Base-by-base conservation (phyloP, 805 yeast species). In the Saturnispora sanitii region DNA sequence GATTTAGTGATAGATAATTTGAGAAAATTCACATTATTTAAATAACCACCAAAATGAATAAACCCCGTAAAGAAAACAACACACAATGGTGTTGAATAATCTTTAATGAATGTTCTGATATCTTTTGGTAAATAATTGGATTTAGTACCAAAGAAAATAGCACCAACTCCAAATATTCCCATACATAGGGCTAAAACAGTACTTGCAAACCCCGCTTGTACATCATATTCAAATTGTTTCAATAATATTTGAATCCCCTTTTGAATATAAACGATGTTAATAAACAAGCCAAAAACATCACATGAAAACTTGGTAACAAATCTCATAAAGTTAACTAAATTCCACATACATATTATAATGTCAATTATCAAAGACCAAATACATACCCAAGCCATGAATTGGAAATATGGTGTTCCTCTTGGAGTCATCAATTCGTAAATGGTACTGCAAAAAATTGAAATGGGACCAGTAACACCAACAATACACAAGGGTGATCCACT, bases 401-500 rank as follows among this genome's bases (percentile, higher is more conserved):
- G 86, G 61, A 90, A 87, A 56, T 73, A 87, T 2, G 61, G 58
- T 1, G 71, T 64, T 7, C 68, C 70, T 44, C 70, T 55, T 0
- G 83, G 79, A 18, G 56, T 61, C 28, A 84, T 70, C 37, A 84
- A 68, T 45, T 80, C 81, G 55, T 79, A 84, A 1, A 92, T 88
- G 0, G 97, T 92, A 53, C 86, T 87, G 54, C 84, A 84, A 69
- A 92, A 90, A 45, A 90, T 88, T 2, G 94, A 65, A 13, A 92
- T 80, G 0, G 98, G 98, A 0, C 97, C 98, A 0, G 97, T 92
- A 4, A 90, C 96, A 3, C 98, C 98, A 7, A 92, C 97, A 20
- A 90, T 83, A 52, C 95, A 84, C 21, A 92, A 61, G 0, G 98
- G 98, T 51, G 88, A 95, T 0, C 96, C 97, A 0, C 82, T 70